Base-by-base conservation (phyloP, 257 asterid species). In the Misopates orontium region DNA sequence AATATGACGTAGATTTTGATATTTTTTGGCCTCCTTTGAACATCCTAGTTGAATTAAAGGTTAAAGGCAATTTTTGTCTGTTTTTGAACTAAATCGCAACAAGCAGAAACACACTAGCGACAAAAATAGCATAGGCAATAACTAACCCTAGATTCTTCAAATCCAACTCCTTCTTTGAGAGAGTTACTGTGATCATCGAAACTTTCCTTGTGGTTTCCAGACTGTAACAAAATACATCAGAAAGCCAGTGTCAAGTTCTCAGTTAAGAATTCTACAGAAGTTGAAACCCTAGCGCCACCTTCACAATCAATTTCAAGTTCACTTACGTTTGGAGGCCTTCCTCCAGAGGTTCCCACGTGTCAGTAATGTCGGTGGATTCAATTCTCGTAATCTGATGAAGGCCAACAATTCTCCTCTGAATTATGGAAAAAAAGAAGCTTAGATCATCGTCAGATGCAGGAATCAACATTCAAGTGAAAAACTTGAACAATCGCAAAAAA, bases 331-430 rank as follows among this genome's bases (percentile, higher is more conserved):
- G 98, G 69, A 93, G 95, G 71, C 97, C 98, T 82, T 93, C 98
- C 81, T 93, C 98, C 28, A 93, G 79, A 57, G 98, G 98, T 79
- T 93, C 98, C 97, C 96, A 93, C 41, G 94, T 93, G 79, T 93
- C 98, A 36, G 89, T 93, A 62, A 93, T 85, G 71, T 93, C 96
- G 20, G 87, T 87, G 81, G 98, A 93, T 49, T 88, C 84, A 67
- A 93, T 89, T 32, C 86, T 68, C 7, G 96, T 87, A 48, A 84
- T 75, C 79, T 93, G 98, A 84, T 89, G 95, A 80, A 93, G 96
- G 66, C 96, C 98, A 73, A 87, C 95, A 79, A 93, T 89, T 77
- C 98, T 87, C 84, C 98, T 83, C 98, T 89, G 82, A 56, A 68
- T 65, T 28, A 45, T 4, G 42, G 6, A 56, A 64, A 63, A n/a